Evolutionary conservation across 2,329 filamentous ascomycete genomes (phyloP), one percentile per base, ranked within the genome.

Genomic region (Diaporthe caulivora): DNA sequence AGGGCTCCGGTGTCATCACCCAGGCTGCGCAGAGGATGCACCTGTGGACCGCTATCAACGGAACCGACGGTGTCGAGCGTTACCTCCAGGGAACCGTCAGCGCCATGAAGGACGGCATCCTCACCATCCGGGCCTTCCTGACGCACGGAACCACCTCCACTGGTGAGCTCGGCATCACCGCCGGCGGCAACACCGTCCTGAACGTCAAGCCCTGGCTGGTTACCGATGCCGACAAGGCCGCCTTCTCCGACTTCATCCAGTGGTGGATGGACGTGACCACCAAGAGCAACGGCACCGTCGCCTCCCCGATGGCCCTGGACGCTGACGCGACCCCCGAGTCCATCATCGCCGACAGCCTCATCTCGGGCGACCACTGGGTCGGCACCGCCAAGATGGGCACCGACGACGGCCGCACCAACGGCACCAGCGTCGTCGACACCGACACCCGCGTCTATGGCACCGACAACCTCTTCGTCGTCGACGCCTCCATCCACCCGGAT

Each of bases 401-500:
- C 1, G 86, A 89, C 76, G 86, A 87, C 70, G 87, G 87, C 21
- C 85, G 87, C 11, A 74, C 79, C 72, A 81, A 83, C 67, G 88
- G 89, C 18, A 85, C 83, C 10, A 82, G 87, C 4, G 89, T 91
- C 7, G 89, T 91, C 1, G 89, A 91, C 78, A 78, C 84, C 18
- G 84, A 91, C 80, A 86, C 88, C 53, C 86, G 86, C 78, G 87
- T 91, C 7, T 91, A 87, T 76, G 89, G 89, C 60, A 91, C 87
- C 0, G 87, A 90, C 77, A 91, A 91, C 80, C 82, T 91, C 37
- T 91, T 90, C 77, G 87, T 92, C 10, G 87, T 92, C 13, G 90
- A 92, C 78, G 90, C 88, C 3, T 87, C 86, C 68, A 90, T 92
- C 77, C 91, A 92, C 82, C 91, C 91, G 0, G 91, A 91, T 74